Conservation (phyloP, 2,329 filamentous ascomycete genomes). For the Calonectria hawksworthii region DNA sequence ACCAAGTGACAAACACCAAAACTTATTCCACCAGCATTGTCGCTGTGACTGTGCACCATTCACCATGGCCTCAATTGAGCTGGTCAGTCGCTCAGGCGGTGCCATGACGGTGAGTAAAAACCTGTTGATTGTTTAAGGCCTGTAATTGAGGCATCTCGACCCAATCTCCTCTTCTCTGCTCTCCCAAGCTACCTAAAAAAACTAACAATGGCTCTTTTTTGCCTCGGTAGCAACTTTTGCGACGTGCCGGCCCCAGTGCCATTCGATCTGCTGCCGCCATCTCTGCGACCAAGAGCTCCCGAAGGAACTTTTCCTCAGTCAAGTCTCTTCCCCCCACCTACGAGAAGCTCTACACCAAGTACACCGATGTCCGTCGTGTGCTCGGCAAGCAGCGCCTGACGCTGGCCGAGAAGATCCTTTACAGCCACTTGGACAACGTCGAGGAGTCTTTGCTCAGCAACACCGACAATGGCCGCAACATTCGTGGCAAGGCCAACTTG, state of each 20-base stretch:
- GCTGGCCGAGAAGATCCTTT: conserved; percentile 97
- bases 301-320: conserved; percentile 56
- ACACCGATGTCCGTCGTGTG: conserved; percentile 80
- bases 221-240: conserved; percentile 53
- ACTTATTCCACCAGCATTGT: conserved; percentile 30
- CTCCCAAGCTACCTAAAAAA: neutral
- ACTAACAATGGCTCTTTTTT: conserved; percentile 22
- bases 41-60: conserved; percentile 31
- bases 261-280: conserved; percentile 42
- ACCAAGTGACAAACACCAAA: conserved; percentile 31
- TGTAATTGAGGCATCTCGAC: conserved; percentile 24
- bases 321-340: conserved; percentile 77
- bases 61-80: conserved; percentile 65
- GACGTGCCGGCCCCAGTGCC: conserved; percentile 51
- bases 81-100: conserved; percentile 63
- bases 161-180: neutral
- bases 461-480: conserved; percentile 85
- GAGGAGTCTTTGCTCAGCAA: conserved; percentile 88
- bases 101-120: conserved; percentile 60
- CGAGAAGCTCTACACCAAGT: conserved; percentile 82
- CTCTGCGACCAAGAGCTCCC: conserved; percentile 52
- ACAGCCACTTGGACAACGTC: conserved; percentile 91
- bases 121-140: neutral
- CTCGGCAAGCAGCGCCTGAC: conserved; percentile 80
- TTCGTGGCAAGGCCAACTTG: conserved; percentile 91